phyloP scores from a whole-genome alignment of 1,139 yeast genomes.

The Blastobotrys capitulatus region DNA sequence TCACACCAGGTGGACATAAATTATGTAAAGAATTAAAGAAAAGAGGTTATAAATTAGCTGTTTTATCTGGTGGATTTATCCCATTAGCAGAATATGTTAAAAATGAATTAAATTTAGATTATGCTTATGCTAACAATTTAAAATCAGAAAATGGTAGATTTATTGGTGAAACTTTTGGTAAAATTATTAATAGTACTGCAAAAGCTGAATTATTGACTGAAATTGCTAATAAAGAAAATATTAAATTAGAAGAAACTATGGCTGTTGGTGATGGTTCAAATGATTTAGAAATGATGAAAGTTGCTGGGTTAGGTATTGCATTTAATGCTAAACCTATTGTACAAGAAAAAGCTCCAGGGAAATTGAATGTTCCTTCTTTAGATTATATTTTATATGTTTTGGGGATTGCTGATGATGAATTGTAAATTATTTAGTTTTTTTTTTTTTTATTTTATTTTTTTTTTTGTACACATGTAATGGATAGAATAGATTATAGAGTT shows the following conservation, averaged over 20 bases:
- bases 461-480: constrained; percentile 13
- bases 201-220: constrained; percentile 70
- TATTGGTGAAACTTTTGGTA: constrained; percentile 59
- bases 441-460: no score
- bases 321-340: constrained; percentile 97
- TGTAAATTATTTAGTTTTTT: no score
- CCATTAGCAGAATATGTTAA: constrained; percentile 81
- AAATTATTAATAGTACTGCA: constrained; percentile 76
- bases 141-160: constrained; percentile 46
- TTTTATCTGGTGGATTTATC: constrained; percentile 90
- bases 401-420: constrained; percentile 63
- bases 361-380: constrained; percentile 66
- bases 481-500: constrained; percentile 11
- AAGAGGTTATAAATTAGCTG: constrained; percentile 69
- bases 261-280: constrained; percentile 99
- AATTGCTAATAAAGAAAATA: constrained; percentile 58
- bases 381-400: constrained; percentile 72
- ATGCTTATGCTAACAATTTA: constrained; percentile 77
- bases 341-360: constrained; percentile 70
- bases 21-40: constrained; percentile 57
- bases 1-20: constrained; percentile 81
- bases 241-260: constrained; percentile 49
- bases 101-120: constrained; percentile 64
- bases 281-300: constrained; percentile 87
- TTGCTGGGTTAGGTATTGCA: constrained; percentile 91